Evolutionary conservation across 2,329 filamentous ascomycete species (phyloP).

Genomic region (Fusarium sp.): DNA sequence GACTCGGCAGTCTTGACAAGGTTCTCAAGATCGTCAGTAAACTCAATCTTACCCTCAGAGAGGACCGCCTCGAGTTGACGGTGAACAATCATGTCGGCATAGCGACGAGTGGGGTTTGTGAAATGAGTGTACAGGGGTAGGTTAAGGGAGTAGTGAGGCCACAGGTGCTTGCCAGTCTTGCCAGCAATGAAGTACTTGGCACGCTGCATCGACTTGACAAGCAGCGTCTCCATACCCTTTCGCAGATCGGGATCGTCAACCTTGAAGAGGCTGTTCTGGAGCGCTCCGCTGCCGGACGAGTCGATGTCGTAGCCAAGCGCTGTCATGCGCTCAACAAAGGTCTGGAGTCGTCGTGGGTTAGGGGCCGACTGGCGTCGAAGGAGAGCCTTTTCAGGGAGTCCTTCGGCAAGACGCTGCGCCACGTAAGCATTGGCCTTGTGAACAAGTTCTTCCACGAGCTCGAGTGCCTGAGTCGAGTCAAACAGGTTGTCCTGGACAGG

Average conservation of each 20-base stretch:
- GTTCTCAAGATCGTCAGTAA: constrained; percentile 87
- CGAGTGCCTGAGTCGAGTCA: constrained; percentile 86
- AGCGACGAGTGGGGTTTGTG: constrained; percentile 93
- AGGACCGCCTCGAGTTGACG: constrained; percentile 91
- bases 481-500: constrained; percentile 97
- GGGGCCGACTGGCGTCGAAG: constrained; percentile 87
- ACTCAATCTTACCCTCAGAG: constrained; percentile 84
- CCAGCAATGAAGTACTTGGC: constrained; percentile 94
- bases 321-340: constrained; percentile 92
- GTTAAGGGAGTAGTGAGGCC: constrained; percentile 92
- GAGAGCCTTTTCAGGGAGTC: constrained; percentile 90
- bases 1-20: constrained; percentile 93
- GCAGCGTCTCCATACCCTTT: constrained; percentile 96
- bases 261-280: constrained; percentile 96
- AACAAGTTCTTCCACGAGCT: constrained; percentile 94
- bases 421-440: constrained; percentile 93
- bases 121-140: constrained; percentile 96
- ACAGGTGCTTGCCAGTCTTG: constrained; percentile 80
- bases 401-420: constrained; percentile 82
- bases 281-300: constrained; percentile 84
- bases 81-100: constrained; percentile 94
- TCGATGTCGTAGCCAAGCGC: constrained; percentile 92
- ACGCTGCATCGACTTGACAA: constrained; percentile 94
- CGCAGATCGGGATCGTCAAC: constrained; percentile 88
- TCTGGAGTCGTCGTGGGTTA: constrained; percentile 87